These are phyloP conservation scores for Verticillium isaacii DNA, from an alignment of 2,329 filamentous ascomycete species.

Conservation along the genomic window DNA sequence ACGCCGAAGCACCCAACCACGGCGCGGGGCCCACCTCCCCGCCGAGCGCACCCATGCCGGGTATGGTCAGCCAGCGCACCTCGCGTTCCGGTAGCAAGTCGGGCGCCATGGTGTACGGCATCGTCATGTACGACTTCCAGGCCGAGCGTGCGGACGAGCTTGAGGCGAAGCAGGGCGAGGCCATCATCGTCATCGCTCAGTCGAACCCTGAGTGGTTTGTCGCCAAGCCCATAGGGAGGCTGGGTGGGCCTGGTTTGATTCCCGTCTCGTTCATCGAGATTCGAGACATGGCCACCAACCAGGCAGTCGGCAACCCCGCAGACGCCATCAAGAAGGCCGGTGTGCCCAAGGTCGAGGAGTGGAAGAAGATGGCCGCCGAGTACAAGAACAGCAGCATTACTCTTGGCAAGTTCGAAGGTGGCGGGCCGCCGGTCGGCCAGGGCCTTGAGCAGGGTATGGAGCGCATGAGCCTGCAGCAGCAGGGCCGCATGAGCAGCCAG, in stretches of 20 bases:
- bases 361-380: constrained; percentile 99
- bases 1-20: constrained; percentile 53
- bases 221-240: constrained; percentile 93
- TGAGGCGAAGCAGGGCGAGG: constrained; percentile 90
- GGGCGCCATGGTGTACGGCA: constrained; percentile 90
- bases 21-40: constrained; percentile 7
- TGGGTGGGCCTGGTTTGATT: constrained; percentile 93
- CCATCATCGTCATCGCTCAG: constrained; percentile 97
- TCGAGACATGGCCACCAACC: constrained; percentile 84
- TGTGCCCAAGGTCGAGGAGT: constrained; percentile 93
- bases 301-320: constrained; percentile 73
- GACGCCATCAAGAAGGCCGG: constrained; percentile 85
- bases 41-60: constrained; percentile 15
- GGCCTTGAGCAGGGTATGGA: constrained; percentile 68
- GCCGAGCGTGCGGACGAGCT: constrained; percentile 94
- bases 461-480: constrained; percentile 68
- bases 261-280: constrained; percentile 97
- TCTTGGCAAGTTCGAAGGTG: constrained; percentile 77
- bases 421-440: constrained; percentile 31
- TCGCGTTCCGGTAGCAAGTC: constrained; percentile 45
- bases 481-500: constrained; percentile 42
- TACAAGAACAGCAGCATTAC: constrained; percentile 99
- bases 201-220: constrained; percentile 99
- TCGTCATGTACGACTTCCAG: constrained; percentile 95
- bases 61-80: constrained; percentile 36